A percentile compares a stretch with the other conserved stretches of the same genome.
phyloP scores from a whole-genome alignment of 192 early-diverging fungal species.

The Backusella psychrophila region DNA sequence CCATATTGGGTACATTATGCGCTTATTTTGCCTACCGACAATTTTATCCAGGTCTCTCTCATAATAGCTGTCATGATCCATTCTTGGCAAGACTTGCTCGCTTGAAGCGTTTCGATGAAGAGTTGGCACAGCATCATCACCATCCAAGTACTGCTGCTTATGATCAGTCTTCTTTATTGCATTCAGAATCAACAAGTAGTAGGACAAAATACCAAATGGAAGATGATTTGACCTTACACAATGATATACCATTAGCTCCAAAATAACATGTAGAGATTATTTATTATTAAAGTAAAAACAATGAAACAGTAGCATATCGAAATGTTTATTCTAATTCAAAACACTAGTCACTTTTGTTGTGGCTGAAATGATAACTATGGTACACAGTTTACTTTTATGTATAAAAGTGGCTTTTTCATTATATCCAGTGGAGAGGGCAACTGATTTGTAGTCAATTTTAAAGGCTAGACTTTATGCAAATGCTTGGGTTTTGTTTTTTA shows the following conservation, averaged over 20 bases:
- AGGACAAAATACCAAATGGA: not conserved
- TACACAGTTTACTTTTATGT: too few relatives aligned
- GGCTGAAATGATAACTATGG: too few relatives aligned
- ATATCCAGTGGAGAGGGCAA: too few relatives aligned
- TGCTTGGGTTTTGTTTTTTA: too few relatives aligned
- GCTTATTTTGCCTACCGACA: slow-evolving; percentile 60
- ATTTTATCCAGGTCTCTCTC: slow-evolving; percentile 53
- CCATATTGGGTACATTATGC: slow-evolving; percentile 54
- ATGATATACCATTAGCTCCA: not conserved
- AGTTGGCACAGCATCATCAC: not conserved
- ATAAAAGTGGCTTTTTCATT: too few relatives aligned
- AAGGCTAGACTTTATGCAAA: too few relatives aligned
- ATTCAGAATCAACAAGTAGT: not conserved
- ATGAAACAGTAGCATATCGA: too few relatives aligned
- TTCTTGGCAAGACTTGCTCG: slow-evolving; percentile 5
- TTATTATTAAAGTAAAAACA: too few relatives aligned
- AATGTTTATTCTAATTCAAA: too few relatives aligned
- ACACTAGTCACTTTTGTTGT: too few relatives aligned
- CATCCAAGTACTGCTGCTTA: not conserved
- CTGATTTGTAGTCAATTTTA: too few relatives aligned
- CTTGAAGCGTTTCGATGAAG: not conserved
- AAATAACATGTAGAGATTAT: not conserved
- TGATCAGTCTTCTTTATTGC: not conserved
- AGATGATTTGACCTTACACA: not conserved
- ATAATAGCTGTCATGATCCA: not conserved